Conservation (phyloP, 768 basidiomycete species). For the Cystobasidium onofrii region DNA sequence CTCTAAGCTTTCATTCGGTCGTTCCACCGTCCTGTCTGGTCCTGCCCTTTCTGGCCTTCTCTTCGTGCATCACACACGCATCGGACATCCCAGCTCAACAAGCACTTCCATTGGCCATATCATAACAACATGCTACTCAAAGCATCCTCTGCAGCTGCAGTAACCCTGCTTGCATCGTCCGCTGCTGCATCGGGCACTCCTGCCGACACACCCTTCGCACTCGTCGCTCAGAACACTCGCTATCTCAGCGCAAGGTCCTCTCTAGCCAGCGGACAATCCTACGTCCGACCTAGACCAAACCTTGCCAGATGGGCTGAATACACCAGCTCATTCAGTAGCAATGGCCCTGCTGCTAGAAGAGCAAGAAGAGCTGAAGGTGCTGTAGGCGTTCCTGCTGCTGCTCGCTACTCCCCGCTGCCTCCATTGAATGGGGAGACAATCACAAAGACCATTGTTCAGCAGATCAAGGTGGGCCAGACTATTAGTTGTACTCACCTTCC, state of each 20-base stretch:
- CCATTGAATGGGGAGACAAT: conserved; percentile 18
- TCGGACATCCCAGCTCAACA: too few relatives aligned
- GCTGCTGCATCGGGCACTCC: too few relatives aligned
- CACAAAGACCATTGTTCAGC: conserved; percentile 1
- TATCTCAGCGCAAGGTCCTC: not conserved
- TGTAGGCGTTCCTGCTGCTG: not conserved
- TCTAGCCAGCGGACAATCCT: not conserved
- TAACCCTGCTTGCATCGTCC: too few relatives aligned
- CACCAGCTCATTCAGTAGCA: not conserved
- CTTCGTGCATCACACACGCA: too few relatives aligned
- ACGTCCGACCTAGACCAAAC: not conserved
- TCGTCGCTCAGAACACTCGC: not conserved
- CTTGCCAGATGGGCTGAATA: not conserved
- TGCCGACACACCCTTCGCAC: not conserved
- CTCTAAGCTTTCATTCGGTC: too few relatives aligned
- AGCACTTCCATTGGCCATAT: too few relatives aligned
- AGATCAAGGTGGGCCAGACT: conserved; percentile 20
- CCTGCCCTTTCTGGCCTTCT: too few relatives aligned
- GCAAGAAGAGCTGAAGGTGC: not conserved
- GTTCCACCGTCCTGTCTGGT: too few relatives aligned
- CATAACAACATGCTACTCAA: too few relatives aligned
- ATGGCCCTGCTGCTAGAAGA: not conserved
- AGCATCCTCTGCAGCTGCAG: too few relatives aligned
- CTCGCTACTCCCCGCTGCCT: not conserved
- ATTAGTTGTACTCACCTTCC: not conserved